Conservation (phyloP, 2,329 filamentous ascomycete genomes). For the Ophiosphaerella narmari region DNA sequence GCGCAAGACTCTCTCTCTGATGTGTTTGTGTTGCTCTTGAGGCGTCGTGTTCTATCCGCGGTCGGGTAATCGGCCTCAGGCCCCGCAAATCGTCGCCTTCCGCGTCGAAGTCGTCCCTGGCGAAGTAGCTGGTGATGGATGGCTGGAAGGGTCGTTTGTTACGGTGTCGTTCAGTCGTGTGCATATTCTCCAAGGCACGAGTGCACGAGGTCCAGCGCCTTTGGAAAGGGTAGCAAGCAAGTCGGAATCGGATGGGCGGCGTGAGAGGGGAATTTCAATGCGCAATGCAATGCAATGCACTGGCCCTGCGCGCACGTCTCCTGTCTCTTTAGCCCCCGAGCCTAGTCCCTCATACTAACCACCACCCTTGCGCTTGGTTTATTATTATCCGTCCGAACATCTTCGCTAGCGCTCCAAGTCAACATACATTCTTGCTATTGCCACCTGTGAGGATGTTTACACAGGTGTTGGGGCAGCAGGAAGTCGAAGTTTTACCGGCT, state of each 20-base stretch:
- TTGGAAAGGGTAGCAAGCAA: slow-evolving; percentile 1
- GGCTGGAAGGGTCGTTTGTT: slow-evolving; percentile 53
- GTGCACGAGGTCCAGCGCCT: slow-evolving; percentile 1
- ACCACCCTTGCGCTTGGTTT: too few species aligned
- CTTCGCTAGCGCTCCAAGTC: too few species aligned
- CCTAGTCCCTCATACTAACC: too few species aligned
- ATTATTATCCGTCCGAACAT: too few species aligned
- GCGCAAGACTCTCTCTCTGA: slow-evolving; percentile 37
- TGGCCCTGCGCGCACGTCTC: slow-evolving; percentile 1
- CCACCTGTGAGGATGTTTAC: slow-evolving; percentile 16
- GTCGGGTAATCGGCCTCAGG: slow-evolving; percentile 32
- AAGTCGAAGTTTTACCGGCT: too few species aligned
- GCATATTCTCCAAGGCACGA: slow-evolving; percentile 19
- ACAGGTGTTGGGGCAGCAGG: neutral
- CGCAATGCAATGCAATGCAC: slow-evolving; percentile 25
- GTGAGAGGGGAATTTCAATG: slow-evolving; percentile 17
- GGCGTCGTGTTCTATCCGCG: slow-evolving; percentile 20
- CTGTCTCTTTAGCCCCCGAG: slow-evolving; percentile 3
- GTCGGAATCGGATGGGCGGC: neutral
- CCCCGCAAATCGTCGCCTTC: slow-evolving; percentile 32
- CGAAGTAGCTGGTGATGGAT: slow-evolving; percentile 52
- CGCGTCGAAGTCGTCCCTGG: slow-evolving; percentile 18
- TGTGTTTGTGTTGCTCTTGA: slow-evolving; percentile 13
- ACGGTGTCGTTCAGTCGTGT: slow-evolving; percentile 31
- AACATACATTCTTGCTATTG: too few species aligned